Evolutionary conservation across 345 rosid species (phyloP).

Genomic region (Bruguiera parviflora): DNA sequence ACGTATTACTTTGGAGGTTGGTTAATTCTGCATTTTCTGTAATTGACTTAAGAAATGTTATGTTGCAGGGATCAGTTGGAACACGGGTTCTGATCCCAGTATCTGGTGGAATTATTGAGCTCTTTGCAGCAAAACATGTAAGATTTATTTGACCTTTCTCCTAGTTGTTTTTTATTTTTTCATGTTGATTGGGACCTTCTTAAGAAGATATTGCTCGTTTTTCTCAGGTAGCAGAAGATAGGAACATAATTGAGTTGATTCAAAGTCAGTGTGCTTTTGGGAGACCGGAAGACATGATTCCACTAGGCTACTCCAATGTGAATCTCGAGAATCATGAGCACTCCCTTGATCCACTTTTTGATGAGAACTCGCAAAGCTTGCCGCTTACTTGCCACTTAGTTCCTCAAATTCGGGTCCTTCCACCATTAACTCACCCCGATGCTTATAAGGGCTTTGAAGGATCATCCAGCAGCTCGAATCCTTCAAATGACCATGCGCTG

Average conservation of each 20-base stretch:
- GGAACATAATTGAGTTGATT: constrained; percentile 47
- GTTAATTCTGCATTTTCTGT: too few relatives aligned
- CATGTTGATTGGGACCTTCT: background rate
- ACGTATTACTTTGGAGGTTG: too few relatives aligned
- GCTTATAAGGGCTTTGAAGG: constrained; percentile 40
- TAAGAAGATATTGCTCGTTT: background rate
- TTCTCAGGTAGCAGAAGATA: constrained; percentile 61
- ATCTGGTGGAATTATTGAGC: constrained; percentile 75
- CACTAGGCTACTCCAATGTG: constrained; percentile 12
- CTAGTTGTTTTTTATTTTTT: background rate
- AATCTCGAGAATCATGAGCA: constrained; percentile 6
- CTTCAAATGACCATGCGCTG: constrained; percentile 25
- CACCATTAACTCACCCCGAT: constrained; percentile 14
- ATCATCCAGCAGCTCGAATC: constrained; percentile 47
- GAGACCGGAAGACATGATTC: constrained; percentile 23
- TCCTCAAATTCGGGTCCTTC: constrained; percentile 21
- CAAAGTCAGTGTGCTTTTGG: constrained; percentile 29
- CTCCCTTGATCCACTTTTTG: too few relatives aligned
- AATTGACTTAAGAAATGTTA: background rate
- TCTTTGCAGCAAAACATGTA: constrained; percentile 58
- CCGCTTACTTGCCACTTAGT: constrained; percentile 12
- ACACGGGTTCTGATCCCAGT: constrained; percentile 45
- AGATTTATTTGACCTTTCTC: constrained; percentile 15
- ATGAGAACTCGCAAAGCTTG: constrained; percentile 17
- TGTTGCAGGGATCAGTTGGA: constrained; percentile 46